These are phyloP conservation scores for Gymnopilus junonius DNA, from an alignment of 768 basidiomycete genomes.

Conservation along the genomic window DNA sequence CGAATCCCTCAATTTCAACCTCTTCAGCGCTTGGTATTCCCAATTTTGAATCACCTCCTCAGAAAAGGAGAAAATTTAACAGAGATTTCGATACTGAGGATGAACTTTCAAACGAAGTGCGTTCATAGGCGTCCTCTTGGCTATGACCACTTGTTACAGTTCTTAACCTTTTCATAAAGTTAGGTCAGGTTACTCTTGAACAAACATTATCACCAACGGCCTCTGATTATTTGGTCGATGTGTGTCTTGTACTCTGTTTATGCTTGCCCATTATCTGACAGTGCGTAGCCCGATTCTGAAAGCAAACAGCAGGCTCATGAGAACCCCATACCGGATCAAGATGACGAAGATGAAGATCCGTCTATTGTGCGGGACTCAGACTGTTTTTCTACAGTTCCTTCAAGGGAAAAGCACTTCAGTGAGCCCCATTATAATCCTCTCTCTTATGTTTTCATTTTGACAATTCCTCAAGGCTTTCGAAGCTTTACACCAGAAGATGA, in stretches of 20 bases:
- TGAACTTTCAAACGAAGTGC: background rate
- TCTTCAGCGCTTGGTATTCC: background rate
- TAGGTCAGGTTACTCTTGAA: background rate
- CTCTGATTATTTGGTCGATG: conserved; percentile 19
- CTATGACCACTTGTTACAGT: background rate
- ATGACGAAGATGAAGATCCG: background rate
- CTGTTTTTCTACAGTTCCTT: too few relatives aligned
- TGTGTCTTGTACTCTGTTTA: background rate
- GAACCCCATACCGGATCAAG: background rate
- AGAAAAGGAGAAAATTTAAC: conserved; percentile 19
- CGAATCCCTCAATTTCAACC: background rate
- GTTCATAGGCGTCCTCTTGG: background rate
- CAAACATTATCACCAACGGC: conserved; percentile 24
- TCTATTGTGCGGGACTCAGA: background rate
- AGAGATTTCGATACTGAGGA: background rate
- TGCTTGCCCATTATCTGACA: background rate
- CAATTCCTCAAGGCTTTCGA: background rate
- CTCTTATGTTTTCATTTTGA: background rate
- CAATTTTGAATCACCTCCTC: background rate
- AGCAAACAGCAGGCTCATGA: background rate
- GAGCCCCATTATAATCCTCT: background rate
- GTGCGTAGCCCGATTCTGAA: background rate
- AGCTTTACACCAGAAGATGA: background rate
- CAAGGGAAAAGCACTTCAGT: background rate
- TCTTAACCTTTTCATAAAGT: background rate